phyloP scores from a whole-genome alignment of 768 basidiomycete species.

The Leccinum sublutescens region DNA sequence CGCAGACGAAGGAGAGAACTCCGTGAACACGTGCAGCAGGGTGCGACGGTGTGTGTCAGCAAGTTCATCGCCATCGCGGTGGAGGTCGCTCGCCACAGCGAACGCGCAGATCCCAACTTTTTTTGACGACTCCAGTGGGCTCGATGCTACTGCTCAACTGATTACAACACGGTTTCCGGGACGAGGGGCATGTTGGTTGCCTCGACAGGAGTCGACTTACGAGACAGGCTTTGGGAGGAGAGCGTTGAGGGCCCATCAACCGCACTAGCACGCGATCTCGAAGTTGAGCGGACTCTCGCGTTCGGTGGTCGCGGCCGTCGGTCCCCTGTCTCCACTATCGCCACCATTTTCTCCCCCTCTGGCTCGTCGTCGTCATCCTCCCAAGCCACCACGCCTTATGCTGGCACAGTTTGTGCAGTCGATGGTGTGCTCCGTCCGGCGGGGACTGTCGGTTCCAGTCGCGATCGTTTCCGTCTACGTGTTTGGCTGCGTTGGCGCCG shows the following conservation, averaged over 20 bases:
- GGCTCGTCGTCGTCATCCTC: not conserved
- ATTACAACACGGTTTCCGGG: not conserved
- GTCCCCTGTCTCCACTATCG: not conserved
- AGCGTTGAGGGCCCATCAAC: not conserved
- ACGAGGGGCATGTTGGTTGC: slow-evolving; percentile 3
- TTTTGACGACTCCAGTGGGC: slow-evolving; percentile 2
- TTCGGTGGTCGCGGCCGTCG: not conserved
- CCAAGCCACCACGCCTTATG: not conserved
- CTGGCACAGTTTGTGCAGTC: not conserved
- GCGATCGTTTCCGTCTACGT: not conserved
- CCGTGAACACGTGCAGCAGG: slow-evolving; percentile 4
- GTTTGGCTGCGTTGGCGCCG: not conserved
- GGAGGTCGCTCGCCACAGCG: not conserved
- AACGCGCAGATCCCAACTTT: slow-evolving; percentile 11
- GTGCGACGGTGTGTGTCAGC: slow-evolving; percentile 2
- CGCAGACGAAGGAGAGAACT: not conserved
- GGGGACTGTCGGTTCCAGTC: not conserved
- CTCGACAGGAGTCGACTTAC: slow-evolving; percentile 3
- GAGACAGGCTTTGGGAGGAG: not conserved
- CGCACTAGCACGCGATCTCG: not conserved
- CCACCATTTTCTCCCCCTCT: not conserved
- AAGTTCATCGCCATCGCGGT: not conserved
- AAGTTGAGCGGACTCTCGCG: not conserved
- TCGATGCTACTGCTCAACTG: not conserved
- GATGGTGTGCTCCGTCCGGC: not conserved